Percentiles rank a stretch among this genome's conserved stretches.
Conservation (phyloP, 129 eudicot species). For the Solidago caesia region DNA sequence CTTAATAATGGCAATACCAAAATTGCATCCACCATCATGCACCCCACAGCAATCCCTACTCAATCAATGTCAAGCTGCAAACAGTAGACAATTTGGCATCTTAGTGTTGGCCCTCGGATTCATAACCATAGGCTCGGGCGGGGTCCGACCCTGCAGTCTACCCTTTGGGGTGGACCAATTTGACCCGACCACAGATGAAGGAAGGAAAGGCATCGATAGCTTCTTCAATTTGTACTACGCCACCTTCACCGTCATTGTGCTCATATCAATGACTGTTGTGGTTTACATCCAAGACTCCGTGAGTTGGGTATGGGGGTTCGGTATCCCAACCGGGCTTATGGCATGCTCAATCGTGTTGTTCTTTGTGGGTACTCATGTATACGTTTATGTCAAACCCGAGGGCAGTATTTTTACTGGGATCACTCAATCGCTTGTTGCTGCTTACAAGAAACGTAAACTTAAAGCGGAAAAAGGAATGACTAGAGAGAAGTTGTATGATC, state of each 20-base stretch:
- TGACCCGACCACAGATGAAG: conserved; percentile 78
- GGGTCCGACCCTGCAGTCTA: conserved; percentile 81
- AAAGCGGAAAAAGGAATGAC: conserved; percentile 16
- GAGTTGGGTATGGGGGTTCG: conserved; percentile 81
- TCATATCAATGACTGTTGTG: conserved; percentile 61
- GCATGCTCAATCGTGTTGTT: conserved; percentile 50
- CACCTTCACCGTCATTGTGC: conserved; percentile 62
- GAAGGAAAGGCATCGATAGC: conserved; percentile 76
- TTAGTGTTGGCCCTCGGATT: conserved; percentile 53
- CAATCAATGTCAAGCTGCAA: conserved; percentile 56
- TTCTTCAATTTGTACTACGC: conserved; percentile 96
- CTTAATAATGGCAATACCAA: conserved; percentile 50
- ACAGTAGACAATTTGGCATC: conserved; percentile 52
- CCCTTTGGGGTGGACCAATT: conserved; percentile 96
- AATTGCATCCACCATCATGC: conserved; percentile 69
- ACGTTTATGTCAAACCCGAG: conserved; percentile 63
- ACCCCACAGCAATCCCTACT: conserved; percentile 21
- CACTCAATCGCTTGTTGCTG: conserved; percentile 60
- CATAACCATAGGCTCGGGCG: conserved; percentile 56
- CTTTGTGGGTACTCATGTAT: conserved; percentile 55
- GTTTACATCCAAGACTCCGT: conserved; percentile 74
- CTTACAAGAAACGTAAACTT: conserved; percentile 67
- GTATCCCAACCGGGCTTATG: conserved; percentile 70
- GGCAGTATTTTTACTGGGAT: conserved; percentile 75
- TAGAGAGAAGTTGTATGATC: conserved; percentile 53